Percentiles rank a stretch among this genome's conserved stretches.
Evolutionary conservation across 176 grass and related monocot species (phyloP).

Genomic region (Bromus sterilis): DNA sequence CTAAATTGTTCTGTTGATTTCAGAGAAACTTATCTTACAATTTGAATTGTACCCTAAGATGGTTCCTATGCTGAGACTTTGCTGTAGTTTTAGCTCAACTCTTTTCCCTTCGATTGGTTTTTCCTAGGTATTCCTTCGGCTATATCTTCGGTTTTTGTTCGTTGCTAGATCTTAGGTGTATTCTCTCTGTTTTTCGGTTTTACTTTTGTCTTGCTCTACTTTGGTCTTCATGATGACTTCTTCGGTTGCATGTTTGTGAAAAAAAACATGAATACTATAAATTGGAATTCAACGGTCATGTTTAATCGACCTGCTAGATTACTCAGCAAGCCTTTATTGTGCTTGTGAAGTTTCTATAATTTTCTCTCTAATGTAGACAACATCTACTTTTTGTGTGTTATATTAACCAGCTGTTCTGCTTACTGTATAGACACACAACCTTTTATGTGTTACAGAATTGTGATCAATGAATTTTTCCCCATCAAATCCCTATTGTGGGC

Average conservation of each 20-base stretch:
- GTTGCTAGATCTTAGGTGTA: not conserved
- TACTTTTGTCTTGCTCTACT: not conserved
- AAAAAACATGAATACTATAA: too few relatives aligned
- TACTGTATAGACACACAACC: too few relatives aligned
- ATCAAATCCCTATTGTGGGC: too few relatives aligned
- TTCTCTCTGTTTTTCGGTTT: not conserved
- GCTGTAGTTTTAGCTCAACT: not conserved
- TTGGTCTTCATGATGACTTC: too few relatives aligned
- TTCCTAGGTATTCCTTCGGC: not conserved
- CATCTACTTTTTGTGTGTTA: too few relatives aligned
- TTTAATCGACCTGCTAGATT: not conserved
- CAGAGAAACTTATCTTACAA: not conserved
- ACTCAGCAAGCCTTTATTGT: not conserved
- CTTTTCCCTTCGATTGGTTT: not conserved
- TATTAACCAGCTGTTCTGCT: too few relatives aligned
- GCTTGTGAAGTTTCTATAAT: not conserved
- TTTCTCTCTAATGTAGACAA: slow-evolving; percentile 1
- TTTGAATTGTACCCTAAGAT: not conserved
- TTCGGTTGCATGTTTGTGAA: too few relatives aligned
- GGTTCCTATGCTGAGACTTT: not conserved
- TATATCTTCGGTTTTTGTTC: not conserved
- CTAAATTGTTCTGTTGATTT: too few relatives aligned
- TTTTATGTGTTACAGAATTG: too few relatives aligned
- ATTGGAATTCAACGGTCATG: too few relatives aligned
- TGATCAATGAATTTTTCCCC: too few relatives aligned